A percentile compares a stretch with the other conserved stretches of the same genome.
Conservation (phyloP, 2,329 filamentous ascomycete genomes). For the Trichoderma sp. region DNA sequence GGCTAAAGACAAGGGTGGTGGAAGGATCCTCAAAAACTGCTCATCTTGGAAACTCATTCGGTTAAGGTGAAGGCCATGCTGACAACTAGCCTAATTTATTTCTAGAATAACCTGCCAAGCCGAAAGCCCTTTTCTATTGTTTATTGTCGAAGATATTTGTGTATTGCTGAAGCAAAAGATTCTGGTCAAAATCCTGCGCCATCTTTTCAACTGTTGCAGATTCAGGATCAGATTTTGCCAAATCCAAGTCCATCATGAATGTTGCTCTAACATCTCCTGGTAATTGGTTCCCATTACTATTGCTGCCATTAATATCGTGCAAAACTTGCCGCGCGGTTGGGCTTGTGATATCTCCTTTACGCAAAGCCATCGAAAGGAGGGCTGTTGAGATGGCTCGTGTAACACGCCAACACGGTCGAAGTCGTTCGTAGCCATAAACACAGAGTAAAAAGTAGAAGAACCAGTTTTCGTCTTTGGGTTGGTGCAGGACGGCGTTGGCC, state of each 20-base stretch:
- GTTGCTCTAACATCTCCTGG: conserved; percentile 30
- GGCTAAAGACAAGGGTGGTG: neutral
- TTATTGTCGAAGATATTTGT: neutral
- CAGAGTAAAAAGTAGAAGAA: conserved; percentile 39
- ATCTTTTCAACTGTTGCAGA: conserved; percentile 33
- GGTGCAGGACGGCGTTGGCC: conserved; percentile 37
- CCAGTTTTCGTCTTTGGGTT: conserved; percentile 32
- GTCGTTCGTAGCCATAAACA: conserved; percentile 38
- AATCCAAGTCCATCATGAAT: conserved; percentile 36
- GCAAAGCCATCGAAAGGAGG: conserved; percentile 37
- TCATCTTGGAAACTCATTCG: neutral
- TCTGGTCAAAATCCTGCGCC: conserved; percentile 32
- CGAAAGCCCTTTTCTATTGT: neutral
- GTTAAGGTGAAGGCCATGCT: neutral
- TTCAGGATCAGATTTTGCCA: conserved; percentile 34
- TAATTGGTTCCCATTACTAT: neutral
- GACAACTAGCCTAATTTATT: neutral
- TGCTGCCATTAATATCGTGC: conserved; percentile 25
- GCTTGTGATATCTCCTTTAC: conserved; percentile 33
- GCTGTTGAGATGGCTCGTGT: conserved; percentile 36
- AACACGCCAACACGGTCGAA: conserved; percentile 37
- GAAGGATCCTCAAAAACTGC: neutral
- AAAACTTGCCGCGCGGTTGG: conserved; percentile 31
- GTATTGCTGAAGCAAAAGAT: conserved; percentile 33
- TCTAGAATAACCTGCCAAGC: neutral